Conservation (phyloP, 1,284 basidiomycete genomes). For the Apiotrichum montevideense region DNA sequence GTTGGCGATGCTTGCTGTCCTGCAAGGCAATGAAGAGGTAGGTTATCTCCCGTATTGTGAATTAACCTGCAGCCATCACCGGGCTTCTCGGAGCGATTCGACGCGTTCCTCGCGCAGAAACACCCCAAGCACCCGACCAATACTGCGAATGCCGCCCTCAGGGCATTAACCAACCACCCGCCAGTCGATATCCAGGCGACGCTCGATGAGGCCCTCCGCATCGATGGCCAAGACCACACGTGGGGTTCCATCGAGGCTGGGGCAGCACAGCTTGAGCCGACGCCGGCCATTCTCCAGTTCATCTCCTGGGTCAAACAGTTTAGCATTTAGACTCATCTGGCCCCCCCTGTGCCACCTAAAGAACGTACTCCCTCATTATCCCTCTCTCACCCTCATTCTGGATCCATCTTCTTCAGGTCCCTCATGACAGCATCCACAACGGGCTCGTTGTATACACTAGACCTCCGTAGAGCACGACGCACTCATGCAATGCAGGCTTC, state of each 20-base stretch:
- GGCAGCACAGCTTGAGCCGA: not conserved
- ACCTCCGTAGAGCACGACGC: too few species aligned
- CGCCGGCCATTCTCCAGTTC: not conserved
- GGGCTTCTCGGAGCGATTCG: not conserved
- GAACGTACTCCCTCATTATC: too few species aligned
- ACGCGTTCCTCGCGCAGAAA: not conserved
- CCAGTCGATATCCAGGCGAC: slow-evolving; percentile 1
- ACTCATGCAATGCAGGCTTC: too few species aligned
- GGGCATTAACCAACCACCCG: slow-evolving; percentile 1
- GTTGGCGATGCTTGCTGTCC: not conserved
- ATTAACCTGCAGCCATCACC: not conserved
- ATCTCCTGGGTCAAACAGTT: not conserved
- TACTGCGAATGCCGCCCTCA: slow-evolving; percentile 9
- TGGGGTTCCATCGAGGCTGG: slow-evolving; percentile 1
- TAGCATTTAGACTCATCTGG: not conserved
- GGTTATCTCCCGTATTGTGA: not conserved
- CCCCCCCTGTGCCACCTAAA: too few species aligned
- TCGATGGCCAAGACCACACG: slow-evolving; percentile 3
- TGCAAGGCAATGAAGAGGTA: not conserved
- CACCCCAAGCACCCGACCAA: slow-evolving; percentile 9
- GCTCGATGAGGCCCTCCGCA: slow-evolving; percentile 3
- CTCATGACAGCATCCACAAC: too few species aligned
- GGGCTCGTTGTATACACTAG: too few species aligned
- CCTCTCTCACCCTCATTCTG: too few species aligned
- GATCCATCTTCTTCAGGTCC: too few species aligned